phyloP scores from a whole-genome alignment of 805 yeast genomes.

The Saccharomycopsis synnaedendra region DNA sequence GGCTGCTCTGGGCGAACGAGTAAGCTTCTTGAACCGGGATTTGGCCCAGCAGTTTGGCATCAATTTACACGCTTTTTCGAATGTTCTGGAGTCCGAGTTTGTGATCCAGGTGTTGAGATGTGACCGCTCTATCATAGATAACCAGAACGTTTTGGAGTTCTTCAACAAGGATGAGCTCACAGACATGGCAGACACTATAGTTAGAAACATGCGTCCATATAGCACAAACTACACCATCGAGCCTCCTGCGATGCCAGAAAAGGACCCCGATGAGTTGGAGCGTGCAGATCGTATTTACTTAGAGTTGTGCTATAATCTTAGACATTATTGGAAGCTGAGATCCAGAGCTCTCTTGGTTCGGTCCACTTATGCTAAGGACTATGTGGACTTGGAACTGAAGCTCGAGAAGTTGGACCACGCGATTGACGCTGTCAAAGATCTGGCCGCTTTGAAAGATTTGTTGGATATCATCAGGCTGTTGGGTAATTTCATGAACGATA shows the following conservation, averaged over 20 bases:
- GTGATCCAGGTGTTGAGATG: constrained; percentile 46
- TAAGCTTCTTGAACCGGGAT: constrained; percentile 55
- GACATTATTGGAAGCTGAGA: constrained; percentile 63
- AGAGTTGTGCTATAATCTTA: constrained; percentile 55
- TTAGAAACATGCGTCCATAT: constrained; percentile 53
- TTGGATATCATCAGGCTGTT: constrained; percentile 58
- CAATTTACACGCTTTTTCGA: constrained; percentile 54
- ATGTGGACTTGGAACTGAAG: constrained; percentile 45
- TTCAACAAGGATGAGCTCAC: constrained; percentile 54
- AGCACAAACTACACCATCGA: constrained; percentile 34
- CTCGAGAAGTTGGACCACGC: constrained; percentile 50
- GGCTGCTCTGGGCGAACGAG: constrained; percentile 25
- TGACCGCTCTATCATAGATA: constrained; percentile 41
- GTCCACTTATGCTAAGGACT: constrained; percentile 52
- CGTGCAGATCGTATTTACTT: constrained; percentile 62
- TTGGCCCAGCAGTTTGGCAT: constrained; percentile 73
- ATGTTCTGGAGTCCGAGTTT: constrained; percentile 41
- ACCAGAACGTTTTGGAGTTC: constrained; percentile 54
- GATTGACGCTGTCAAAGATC: constrained; percentile 38
- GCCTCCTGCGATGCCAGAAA: constrained; percentile 32
- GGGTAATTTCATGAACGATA: constrained; percentile 74
- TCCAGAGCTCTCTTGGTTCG: constrained; percentile 49
- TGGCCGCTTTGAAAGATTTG: constrained; percentile 43
- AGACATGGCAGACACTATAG: constrained; percentile 44
- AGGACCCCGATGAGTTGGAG: constrained; percentile 46